Base-by-base conservation (phyloP, 1,139 yeast genomes). In the Scheffersomyces illinoinensis region DNA sequence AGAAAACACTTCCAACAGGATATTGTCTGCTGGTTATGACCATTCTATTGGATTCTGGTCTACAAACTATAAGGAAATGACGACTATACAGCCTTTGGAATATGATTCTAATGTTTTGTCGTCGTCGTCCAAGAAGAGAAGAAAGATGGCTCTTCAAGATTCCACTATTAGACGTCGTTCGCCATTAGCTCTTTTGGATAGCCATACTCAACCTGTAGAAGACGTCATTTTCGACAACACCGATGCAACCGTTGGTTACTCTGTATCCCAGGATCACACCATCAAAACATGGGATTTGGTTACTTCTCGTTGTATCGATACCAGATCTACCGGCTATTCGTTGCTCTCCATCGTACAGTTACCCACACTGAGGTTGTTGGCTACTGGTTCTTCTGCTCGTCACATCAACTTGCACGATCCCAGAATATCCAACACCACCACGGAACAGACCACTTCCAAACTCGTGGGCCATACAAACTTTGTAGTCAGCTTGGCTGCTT, bases 251-350 rank as follows among this genome's bases (percentile, higher is more conserved):
- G 97, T 93, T 6, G 97, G 89, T 18, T 95, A 95, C 76, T 92
- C 98, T 0, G 97, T 91, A 1, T 90, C 98, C 4, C 98, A 93
- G 73, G 98, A 95, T 76, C 99, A 95, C 72, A 87, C 97, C 1
- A 87, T 95, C 64, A 90, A 91, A 69, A 95, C 99, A 0, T 95
- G 99, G 98, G 99, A 95, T 77, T 81, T 93, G 68, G 89, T 91
- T 21, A 92, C 98, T 5, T 80, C 90, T 19, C 84, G 91, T 64
- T 86, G 91, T 68, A 89, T 93, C 51, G 98, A 93, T 71, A 90
- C 98, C 5, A 88, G 92, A 74, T 85, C 91, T 24, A 93, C 98
- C 0, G 90, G 95, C n/a, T 93, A 85, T 75, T 89, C 98, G 8
- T 81, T 95, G 62, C 82, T 93, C 54, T 90, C 97, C 1, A 76